These are phyloP conservation scores for Plasmodium berghei DNA, from an alignment of 169 alveolate species.

Conservation along the genomic window DNA sequence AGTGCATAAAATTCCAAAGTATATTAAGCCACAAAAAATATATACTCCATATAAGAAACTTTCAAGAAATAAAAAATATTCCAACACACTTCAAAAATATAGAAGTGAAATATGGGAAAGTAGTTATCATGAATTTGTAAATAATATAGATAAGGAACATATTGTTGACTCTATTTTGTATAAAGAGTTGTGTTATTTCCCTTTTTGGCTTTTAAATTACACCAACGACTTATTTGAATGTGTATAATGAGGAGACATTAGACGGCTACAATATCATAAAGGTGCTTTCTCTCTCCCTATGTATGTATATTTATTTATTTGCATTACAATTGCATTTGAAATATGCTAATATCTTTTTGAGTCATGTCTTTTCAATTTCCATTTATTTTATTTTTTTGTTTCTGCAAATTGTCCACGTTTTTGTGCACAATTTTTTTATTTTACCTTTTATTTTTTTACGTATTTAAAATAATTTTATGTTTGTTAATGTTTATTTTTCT, in stretches of 20 bases:
- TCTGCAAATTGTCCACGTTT: too few relatives aligned
- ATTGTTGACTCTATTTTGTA: constrained; percentile 35
- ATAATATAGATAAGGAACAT: constrained; percentile 28
- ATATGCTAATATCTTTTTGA: too few relatives aligned
- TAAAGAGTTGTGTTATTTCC: constrained; percentile 59
- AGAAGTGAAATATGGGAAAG: constrained; percentile 69
- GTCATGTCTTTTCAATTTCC: too few relatives aligned
- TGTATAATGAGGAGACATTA: constrained; percentile 5
- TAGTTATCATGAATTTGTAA: constrained; percentile 36
- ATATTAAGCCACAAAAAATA: constrained; percentile 64
- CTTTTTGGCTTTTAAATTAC: constrained; percentile 68
- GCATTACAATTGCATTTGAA: neutral
- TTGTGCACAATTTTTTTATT: too few relatives aligned
- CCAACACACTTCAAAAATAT: constrained; percentile 60
- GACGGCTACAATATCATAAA: neutral
- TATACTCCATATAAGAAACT: constrained; percentile 74
- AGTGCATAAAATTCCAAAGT: constrained; percentile 61
- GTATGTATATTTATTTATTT: neutral
- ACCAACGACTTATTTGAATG: constrained; percentile 74
- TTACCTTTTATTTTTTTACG: too few relatives aligned
- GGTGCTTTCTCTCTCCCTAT: neutral
- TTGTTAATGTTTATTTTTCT: too few relatives aligned
- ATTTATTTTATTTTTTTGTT: too few relatives aligned
- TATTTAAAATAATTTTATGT: too few relatives aligned
- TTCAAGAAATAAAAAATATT: constrained; percentile 40